Evolutionary conservation across 2,329 filamentous ascomycete species (phyloP), one percentile per base, ranked within the genome.

Genomic region (Aspergillus niger): DNA sequence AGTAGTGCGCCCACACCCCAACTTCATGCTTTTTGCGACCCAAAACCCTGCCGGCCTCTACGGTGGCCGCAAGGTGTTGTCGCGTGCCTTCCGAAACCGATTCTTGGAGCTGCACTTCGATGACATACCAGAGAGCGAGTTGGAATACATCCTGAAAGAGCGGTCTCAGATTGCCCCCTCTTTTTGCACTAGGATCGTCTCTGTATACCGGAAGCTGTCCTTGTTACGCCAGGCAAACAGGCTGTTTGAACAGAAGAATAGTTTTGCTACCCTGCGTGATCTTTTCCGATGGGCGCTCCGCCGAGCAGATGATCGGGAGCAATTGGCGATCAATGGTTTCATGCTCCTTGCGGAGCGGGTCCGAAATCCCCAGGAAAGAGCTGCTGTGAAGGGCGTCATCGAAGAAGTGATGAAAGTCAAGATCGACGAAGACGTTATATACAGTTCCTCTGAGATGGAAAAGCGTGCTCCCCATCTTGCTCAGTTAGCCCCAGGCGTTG

Each of bases 61-160:
- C 69, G 96, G 96, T 60, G 95, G 95, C 15, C 86, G 95, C 68
- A 99, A 99, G 73, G 88, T 91, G 0, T 82, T 99, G 7, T 98
- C 95, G 1, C 86, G 96, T 44, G 95, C 95, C 1, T 99, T 99
- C 77, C 88, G 96, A 57, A 99, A 99, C 74, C 87, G 95, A 70
- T 99, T 99, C 70, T 83, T 99, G 3, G 95, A 99, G 76, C 81
- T 99, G 4, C 95, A 99, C 75, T 98, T 97, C 70, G 95, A 98
- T 68, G 96, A 99, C 70, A 99, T 99, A 24, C 95, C 95, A 0
- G 92, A 98, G 72, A 89, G 92, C 64, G 96, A 99, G 72, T 80
- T 99, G 48, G 92, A 96, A 70, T 91, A 88, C 44, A 99, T 99
- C 68, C 75, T 99, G 36, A 91, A 96, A 72, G 89, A 92, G 72